A percentile compares a stretch with the other conserved stretches of the same genome.
phyloP scores from a whole-genome alignment of 805 yeast species.

The Candida anglica region DNA sequence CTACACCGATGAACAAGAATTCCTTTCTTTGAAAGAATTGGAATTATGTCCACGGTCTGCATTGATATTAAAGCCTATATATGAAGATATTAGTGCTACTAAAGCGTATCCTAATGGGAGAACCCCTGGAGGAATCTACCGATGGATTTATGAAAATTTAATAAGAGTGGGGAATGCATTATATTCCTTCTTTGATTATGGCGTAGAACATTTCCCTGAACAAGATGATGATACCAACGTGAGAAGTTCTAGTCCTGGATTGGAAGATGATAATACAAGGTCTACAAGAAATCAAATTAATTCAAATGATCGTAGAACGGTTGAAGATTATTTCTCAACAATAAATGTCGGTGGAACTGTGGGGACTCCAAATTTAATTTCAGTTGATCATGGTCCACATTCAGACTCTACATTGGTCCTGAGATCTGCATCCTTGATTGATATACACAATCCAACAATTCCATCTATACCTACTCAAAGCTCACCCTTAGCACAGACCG shows the following conservation, averaged over 20 bases:
- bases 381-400: neutral
- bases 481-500: slow-evolving; percentile 3
- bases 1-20: slow-evolving; percentile 49
- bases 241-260: neutral
- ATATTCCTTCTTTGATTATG: slow-evolving; percentile 40
- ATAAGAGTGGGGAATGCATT: slow-evolving; percentile 24
- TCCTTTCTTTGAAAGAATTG: slow-evolving; percentile 44
- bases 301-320: no score
- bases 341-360: no score
- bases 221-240: neutral
- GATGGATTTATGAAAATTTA: slow-evolving; percentile 6
- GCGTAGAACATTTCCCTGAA: slow-evolving; percentile 21
- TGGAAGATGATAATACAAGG: neutral
- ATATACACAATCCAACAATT: neutral
- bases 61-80: slow-evolving; percentile 63
- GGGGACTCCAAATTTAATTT: slow-evolving; percentile 1
- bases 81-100: slow-evolving; percentile 15
- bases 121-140: slow-evolving; percentile 5
- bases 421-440: slow-evolving; percentile 2
- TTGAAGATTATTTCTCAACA: no score
- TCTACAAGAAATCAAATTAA: no score
- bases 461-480: no score
- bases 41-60: slow-evolving; percentile 72
- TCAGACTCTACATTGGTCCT: neutral
- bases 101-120: slow-evolving; percentile 8